Conservation (phyloP, 2,329 filamentous ascomycete species). For the Malbranchea cinnamomea region DNA sequence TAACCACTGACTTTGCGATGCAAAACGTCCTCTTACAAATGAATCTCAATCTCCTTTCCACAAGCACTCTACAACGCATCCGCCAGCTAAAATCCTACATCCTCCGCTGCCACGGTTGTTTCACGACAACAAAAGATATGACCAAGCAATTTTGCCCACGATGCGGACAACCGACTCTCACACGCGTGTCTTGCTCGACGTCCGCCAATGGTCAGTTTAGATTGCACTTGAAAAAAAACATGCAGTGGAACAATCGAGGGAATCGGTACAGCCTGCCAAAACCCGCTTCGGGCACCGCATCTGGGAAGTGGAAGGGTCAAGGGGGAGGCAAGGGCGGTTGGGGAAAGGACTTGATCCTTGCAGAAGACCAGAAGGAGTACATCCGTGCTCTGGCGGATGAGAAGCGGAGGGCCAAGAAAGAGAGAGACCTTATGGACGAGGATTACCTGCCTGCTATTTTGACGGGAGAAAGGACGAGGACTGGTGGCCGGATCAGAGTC, state of each 20-base stretch:
- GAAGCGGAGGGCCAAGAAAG: slow-evolving; percentile 42
- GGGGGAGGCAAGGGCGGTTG: slow-evolving; percentile 76
- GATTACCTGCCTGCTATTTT: slow-evolving; percentile 79
- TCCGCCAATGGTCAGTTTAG: slow-evolving; percentile 66
- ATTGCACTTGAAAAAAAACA: slow-evolving; percentile 82
- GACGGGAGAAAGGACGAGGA: slow-evolving; percentile 56
- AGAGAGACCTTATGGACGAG: slow-evolving; percentile 83
- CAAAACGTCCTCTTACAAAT: slow-evolving; percentile 92
- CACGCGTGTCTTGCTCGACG: slow-evolving; percentile 72
- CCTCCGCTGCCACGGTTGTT: slow-evolving; percentile 87
- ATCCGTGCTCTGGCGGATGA: slow-evolving; percentile 47
- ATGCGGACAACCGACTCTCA: slow-evolving; percentile 78
- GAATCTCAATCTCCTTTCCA: slow-evolving; percentile 78
- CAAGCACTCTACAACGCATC: slow-evolving; percentile 58
- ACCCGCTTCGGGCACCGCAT: slow-evolving; percentile 65
- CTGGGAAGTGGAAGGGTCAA: slow-evolving; percentile 51
- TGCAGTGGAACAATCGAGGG: slow-evolving; percentile 88
- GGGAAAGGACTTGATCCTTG: slow-evolving; percentile 68
- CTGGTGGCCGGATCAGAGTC: slow-evolving; percentile 56
- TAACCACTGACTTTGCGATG: slow-evolving; percentile 95
- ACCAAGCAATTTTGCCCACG: slow-evolving; percentile 79
- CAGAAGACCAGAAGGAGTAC: slow-evolving; percentile 96
- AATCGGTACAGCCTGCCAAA: slow-evolving; percentile 91
- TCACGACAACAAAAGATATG: slow-evolving; percentile 70
- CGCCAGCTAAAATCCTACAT: slow-evolving; percentile 77